These are phyloP conservation scores for Lignosus rhinocerotis DNA, from an alignment of 1,284 basidiomycete genomes.

Conservation along the genomic window DNA sequence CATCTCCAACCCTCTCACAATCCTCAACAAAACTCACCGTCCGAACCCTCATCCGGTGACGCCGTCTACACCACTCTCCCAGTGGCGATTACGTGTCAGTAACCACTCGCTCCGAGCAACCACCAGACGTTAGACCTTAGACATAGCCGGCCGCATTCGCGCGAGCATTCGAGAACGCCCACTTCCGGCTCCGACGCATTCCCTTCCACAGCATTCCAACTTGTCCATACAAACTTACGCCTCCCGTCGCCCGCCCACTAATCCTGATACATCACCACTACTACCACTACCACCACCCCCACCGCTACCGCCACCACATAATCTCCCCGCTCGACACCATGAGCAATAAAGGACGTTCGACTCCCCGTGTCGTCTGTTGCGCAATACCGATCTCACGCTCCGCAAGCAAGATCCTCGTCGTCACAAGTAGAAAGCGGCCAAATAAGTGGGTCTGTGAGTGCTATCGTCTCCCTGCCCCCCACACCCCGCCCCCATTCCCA, in stretches of 20 bases:
- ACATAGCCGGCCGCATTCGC: constrained; percentile 2
- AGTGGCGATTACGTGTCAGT: constrained; percentile 23
- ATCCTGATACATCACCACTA: constrained; percentile 10
- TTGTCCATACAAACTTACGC: not conserved
- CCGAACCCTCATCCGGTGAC: not conserved
- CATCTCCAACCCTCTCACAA: not conserved
- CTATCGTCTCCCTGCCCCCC: constrained; percentile 2
- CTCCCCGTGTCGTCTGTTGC: constrained; percentile 82
- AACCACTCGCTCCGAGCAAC: not conserved
- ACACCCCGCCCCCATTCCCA: no score
- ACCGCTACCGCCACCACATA: constrained; percentile 19
- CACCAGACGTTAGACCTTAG: constrained; percentile 8
- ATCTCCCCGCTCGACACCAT: constrained; percentile 37
- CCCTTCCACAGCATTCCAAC: constrained; percentile 16
- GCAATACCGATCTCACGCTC: constrained; percentile 76
- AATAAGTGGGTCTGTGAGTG: constrained; percentile 84
- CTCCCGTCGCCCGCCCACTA: constrained; percentile 9
- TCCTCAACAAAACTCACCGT: not conserved
- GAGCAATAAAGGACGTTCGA: constrained; percentile 75
- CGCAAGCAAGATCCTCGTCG: constrained; percentile 72
- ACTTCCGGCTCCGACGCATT: constrained; percentile 1
- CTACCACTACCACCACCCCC: constrained; percentile 20
- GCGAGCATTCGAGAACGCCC: constrained; percentile 1
- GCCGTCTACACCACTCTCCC: constrained; percentile 1
- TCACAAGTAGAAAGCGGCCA: constrained; percentile 79